A percentile compares a stretch with the other conserved stretches of the same genome.
These are phyloP conservation scores for Pseudodiploospora longispora DNA, from an alignment of 2,329 filamentous ascomycete species.

Conservation along the genomic window DNA sequence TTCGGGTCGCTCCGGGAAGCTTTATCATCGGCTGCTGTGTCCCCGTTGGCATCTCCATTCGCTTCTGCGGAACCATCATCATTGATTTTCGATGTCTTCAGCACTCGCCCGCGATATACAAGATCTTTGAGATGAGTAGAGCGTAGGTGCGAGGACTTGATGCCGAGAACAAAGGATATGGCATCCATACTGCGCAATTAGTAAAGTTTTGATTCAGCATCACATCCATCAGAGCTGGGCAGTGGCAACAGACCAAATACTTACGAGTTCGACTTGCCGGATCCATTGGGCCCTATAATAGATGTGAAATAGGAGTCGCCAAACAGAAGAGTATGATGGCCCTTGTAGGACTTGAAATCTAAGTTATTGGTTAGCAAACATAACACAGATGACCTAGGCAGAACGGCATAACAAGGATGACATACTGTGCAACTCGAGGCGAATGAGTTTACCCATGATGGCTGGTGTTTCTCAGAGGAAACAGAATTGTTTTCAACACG, in stretches of 20 bases:
- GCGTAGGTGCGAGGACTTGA: conserved; percentile 95
- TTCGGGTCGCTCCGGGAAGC: conserved; percentile 76
- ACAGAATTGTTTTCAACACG: neutral
- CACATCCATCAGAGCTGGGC: neutral
- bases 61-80: conserved; percentile 70
- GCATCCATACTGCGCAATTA: conserved; percentile 73
- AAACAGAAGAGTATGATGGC: conserved; percentile 87
- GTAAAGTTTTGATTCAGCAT: conserved; percentile 7
- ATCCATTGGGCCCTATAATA: conserved; percentile 98
- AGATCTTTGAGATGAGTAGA: conserved; percentile 90
- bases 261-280: conserved; percentile 96
- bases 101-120: conserved; percentile 88
- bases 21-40: conserved; percentile 52
- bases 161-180: conserved; percentile 96
- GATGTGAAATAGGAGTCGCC: conserved; percentile 98
- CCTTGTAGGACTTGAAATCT: conserved; percentile 99
- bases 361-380: conserved; percentile 5
- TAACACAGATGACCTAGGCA: conserved; percentile 5
- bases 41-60: conserved; percentile 55
- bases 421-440: conserved; percentile 87
- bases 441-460: conserved; percentile 91
- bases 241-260: conserved; percentile 22
- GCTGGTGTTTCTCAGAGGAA: conserved; percentile 9
- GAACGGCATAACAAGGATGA: conserved; percentile 10
- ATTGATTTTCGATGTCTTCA: conserved; percentile 88